Percentiles rank a stretch among this genome's conserved stretches.
Conservation (phyloP, 768 basidiomycete genomes). For the Boletales sp. region DNA sequence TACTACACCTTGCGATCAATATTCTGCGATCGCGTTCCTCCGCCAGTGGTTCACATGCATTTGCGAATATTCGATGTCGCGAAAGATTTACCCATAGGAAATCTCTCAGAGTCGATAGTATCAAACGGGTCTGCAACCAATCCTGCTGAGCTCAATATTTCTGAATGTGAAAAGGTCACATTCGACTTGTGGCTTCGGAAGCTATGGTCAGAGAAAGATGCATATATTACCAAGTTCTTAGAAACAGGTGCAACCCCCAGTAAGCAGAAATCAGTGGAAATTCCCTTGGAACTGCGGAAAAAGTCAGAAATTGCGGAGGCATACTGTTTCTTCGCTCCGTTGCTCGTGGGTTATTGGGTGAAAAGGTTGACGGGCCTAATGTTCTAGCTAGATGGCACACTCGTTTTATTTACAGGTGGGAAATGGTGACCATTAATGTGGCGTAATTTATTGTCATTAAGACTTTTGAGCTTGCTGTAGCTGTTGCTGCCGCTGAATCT, state of each 20-base stretch:
- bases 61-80: conserved; percentile 73
- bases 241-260: conserved; percentile 45
- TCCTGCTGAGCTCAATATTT: conserved; percentile 45
- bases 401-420: conserved; percentile 5
- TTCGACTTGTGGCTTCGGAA: conserved; percentile 86
- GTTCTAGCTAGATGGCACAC: conserved; percentile 14
- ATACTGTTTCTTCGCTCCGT: conserved; percentile 69
- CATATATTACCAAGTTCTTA: conserved; percentile 64
- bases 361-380: conserved; percentile 30
- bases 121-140: conserved; percentile 27
- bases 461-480: conserved; percentile 36
- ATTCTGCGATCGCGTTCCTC: conserved; percentile 75
- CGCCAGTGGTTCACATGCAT: conserved; percentile 86
- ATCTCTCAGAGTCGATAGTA: conserved; percentile 39
- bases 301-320: conserved; percentile 59
- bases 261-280: conserved; percentile 36
- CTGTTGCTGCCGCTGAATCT: conserved; percentile 51
- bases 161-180: conserved; percentile 50
- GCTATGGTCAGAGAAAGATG: conserved; percentile 86
- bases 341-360: conserved; percentile 48
- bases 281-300: conserved; percentile 58
- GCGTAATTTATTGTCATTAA: background rate
- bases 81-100: conserved; percentile 65
- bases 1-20: conserved; percentile 90
- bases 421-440: too few relatives aligned